Evolutionary conservation across 2,329 filamentous ascomycete species (phyloP), one percentile per base, ranked within the genome.

Genomic region (Pseudogymnoascus sp.): DNA sequence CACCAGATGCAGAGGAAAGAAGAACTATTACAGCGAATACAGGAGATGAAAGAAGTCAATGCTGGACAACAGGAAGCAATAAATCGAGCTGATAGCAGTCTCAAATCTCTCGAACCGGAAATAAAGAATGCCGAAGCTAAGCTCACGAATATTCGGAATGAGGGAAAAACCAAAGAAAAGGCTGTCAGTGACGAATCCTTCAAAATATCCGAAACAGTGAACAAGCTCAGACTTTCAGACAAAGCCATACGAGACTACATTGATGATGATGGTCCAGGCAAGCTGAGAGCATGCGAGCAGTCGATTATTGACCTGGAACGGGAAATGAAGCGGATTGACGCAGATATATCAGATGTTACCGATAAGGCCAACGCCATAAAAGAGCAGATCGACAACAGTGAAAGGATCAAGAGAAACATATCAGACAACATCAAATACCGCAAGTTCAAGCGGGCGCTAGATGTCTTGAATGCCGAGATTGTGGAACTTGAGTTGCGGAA

Each of bases 371-470:
- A 96, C 75, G 87, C 87, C 69, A 82, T 96, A 60, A 89, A 89
- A 67, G 84, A 89, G 59, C 88, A 91, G 61, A 83, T 93, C 61
- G 85, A 87, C 69, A 91, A 92, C 70, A 89, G 90, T 63, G 89
- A 93, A 67, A 86, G 88, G 64, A 93, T 88, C 63, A 93, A 92
- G 77, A 89, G 90, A 70, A 92, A 90, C 67, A 96, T 99, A 69
- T 82, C 81, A 21, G 92, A 97, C 73, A 99, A 99, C 70, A 78
- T 97, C 61, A 87, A 87, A 66, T 96, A 92, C 73, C 89, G 95
- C 64, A 88, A 89, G 72, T 88, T 90, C 65, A 80, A 86, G 63
- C 83, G 86, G 62, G 82, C 87, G 38, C 81, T 97, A 1, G 82
- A 90, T 44, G 79, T 78, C 3, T 82, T 97, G 5, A 78, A 84